Conservation (phyloP, 1,284 basidiomycete species). For the Austroboletus olivaceoglutinosus region DNA sequence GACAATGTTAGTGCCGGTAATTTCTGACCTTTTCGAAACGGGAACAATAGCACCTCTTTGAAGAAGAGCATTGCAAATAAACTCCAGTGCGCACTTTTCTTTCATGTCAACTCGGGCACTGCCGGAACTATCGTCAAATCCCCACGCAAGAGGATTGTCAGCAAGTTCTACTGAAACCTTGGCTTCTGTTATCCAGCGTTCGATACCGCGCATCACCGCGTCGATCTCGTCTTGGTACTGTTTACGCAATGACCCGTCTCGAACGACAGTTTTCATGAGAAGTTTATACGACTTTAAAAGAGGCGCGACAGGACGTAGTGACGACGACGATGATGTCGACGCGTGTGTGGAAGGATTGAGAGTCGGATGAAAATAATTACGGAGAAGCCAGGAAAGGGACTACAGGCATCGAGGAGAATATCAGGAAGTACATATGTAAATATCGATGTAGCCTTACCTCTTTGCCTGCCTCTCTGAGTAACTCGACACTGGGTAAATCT, state of each 20-base stretch:
- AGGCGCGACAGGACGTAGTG: slow-evolving; percentile 54
- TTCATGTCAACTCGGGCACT: slow-evolving; percentile 39
- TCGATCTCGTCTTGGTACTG: slow-evolving; percentile 52
- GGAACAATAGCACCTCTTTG: slow-evolving; percentile 73
- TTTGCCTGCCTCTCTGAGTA: slow-evolving; percentile 73
- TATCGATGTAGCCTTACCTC: slow-evolving; percentile 46
- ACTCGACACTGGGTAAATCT: slow-evolving; percentile 82
- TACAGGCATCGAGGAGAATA: slow-evolving; percentile 28
- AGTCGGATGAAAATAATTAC: slow-evolving; percentile 76
- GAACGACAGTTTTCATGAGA: slow-evolving; percentile 56
- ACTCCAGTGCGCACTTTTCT: slow-evolving; percentile 68
- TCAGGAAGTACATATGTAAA: slow-evolving; percentile 6
- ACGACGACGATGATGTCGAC: slow-evolving; percentile 28
- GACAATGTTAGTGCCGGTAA: background rate
- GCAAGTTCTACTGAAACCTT: slow-evolving; percentile 56
- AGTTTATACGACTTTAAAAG: slow-evolving; percentile 68
- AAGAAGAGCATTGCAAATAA: slow-evolving; percentile 61
- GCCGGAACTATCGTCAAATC: slow-evolving; percentile 32
- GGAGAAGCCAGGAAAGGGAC: slow-evolving; percentile 77
- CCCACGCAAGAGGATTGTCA: slow-evolving; percentile 48
- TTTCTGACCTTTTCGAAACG: slow-evolving; percentile 69
- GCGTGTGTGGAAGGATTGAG: slow-evolving; percentile 54
- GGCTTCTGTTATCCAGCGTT: slow-evolving; percentile 74
- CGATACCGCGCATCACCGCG: slow-evolving; percentile 51
- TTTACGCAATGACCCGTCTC: slow-evolving; percentile 59